A percentile compares a stretch with the other conserved stretches of the same genome.
These are phyloP conservation scores for Trichoderma atrobrunneum DNA, from an alignment of 2,329 filamentous ascomycete genomes.

Conservation along the genomic window DNA sequence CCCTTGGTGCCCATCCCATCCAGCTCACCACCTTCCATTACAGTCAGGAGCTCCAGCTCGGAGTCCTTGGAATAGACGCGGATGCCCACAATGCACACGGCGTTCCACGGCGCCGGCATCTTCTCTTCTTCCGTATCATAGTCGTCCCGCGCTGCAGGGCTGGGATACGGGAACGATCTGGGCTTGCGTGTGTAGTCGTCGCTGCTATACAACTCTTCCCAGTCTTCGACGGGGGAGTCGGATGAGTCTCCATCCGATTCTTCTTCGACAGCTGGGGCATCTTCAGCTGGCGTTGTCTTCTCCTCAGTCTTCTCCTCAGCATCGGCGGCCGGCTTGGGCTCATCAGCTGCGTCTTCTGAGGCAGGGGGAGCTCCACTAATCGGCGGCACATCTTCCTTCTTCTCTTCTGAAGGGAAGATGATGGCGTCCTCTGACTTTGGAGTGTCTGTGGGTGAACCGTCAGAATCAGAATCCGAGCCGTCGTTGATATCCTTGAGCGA, in stretches of 20 bases:
- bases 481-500: constrained; percentile 21
- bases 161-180: constrained; percentile 38
- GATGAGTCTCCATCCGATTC: constrained; percentile 51
- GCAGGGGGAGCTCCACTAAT: constrained; percentile 28
- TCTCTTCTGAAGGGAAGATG: constrained; percentile 23
- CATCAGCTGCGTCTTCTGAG: constrained; percentile 15
- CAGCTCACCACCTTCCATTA: constrained; percentile 55
- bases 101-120: constrained; percentile 59
- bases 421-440: constrained; percentile 33
- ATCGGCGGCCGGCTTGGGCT: constrained; percentile 5
- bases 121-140: constrained; percentile 58
- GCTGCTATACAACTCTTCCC: constrained; percentile 56
- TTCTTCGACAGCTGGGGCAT: constrained; percentile 22
- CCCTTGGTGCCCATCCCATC: constrained; percentile 58
- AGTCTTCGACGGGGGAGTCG: constrained; percentile 58
- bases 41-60: constrained; percentile 51
- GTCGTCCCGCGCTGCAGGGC: constrained; percentile 34
- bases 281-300: neutral
- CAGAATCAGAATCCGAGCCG: constrained; percentile 29
- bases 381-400: constrained; percentile 37
- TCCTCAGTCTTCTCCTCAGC: neutral
- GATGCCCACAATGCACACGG: constrained; percentile 59
- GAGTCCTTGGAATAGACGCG: constrained; percentile 61
- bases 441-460: constrained; percentile 32
- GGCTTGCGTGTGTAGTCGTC: constrained; percentile 57